Evolutionary conservation across 495 filamentous ascomycete genomes (phyloP).

Genomic region (Thermochaetoides thermophila): DNA sequence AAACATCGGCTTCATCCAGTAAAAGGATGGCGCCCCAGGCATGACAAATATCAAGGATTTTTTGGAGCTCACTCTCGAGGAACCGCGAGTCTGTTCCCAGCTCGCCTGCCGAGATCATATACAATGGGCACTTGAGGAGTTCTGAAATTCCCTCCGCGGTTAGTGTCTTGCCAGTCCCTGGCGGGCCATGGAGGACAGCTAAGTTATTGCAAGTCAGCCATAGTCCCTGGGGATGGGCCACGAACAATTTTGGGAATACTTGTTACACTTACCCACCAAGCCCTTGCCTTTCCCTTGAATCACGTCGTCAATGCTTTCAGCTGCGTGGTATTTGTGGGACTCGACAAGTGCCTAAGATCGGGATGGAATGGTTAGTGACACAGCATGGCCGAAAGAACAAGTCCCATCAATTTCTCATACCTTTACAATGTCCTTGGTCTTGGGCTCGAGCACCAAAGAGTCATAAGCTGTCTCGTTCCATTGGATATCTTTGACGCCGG

Average conservation of each 20-base stretch:
- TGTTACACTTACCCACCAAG: slow-evolving; percentile 47
- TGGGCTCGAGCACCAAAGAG: slow-evolving; percentile 15
- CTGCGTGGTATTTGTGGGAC: slow-evolving; percentile 46
- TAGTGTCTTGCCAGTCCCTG: slow-evolving; percentile 78
- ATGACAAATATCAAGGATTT: slow-evolving; percentile 77
- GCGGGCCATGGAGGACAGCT: slow-evolving; percentile 64
- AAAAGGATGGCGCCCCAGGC: slow-evolving; percentile 73
- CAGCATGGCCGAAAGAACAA: slow-evolving; percentile 1
- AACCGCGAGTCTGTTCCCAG: slow-evolving; percentile 65
- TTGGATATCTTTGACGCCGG: slow-evolving; percentile 43
- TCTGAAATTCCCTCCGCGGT: slow-evolving; percentile 82
- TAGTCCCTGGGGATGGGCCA: slow-evolving; percentile 24
- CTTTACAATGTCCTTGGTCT: slow-evolving; percentile 25
- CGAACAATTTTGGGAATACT: too few species aligned
- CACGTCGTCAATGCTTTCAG: slow-evolving; percentile 58
- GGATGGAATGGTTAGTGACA: slow-evolving; percentile 29
- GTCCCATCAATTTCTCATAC: slow-evolving; percentile 34
- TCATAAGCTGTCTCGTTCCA: slow-evolving; percentile 20
- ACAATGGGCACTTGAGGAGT: slow-evolving; percentile 65
- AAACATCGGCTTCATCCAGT: slow-evolving; percentile 67
- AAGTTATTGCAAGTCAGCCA: slow-evolving; percentile 6
- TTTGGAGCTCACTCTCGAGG: slow-evolving; percentile 65
- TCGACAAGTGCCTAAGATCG: slow-evolving; percentile 12
- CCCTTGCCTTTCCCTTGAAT: slow-evolving; percentile 40
- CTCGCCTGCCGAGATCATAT: slow-evolving; percentile 73